Base-by-base conservation (phyloP, 1,139 yeast genomes). In the Kazachstania sp. region DNA sequence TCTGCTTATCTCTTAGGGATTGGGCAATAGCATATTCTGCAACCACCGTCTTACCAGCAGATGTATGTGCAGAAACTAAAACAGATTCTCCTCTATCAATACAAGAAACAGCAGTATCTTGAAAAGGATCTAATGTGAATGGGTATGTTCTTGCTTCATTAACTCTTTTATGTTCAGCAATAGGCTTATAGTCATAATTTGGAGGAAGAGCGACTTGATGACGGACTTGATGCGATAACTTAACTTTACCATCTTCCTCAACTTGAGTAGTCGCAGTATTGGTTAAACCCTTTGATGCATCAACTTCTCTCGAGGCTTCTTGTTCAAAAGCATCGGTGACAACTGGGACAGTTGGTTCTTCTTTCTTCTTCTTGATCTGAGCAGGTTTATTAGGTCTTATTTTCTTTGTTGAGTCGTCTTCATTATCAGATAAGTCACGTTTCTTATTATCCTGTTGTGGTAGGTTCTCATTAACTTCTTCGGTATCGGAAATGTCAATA, bases 1-100 rank as follows among this genome's bases (percentile, higher is more conserved):
- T 80, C 63, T 92, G 96, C 69, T 87, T 88, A 48, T 86, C 88
- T 58, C 88, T 72, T 53, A 87, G 71, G 13, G 96, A 86, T 71
- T 88, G 95, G 1, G 98, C 97, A 70, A 92, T 92, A 39, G 98
- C 97, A 61, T 92, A 94, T 64, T 92, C 99, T 0, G 99, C 99
- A 45, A 92, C 98, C 41, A 94, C 99, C 0, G 99, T 92, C 64
- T 92, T 92, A 71, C 99, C 99, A 7, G 98, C 98, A 31, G 97
- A 90, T 0, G 98, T 90, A 63, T 92, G 99, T 0, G 99, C 99
- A 23, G 97, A 90, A 2, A 92, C 97, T 58, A 92, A 75, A 9
- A 92, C 99, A n/a, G 95, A 84, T 65, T 92, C 97, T 53, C 85
- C 81, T 60, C 96, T 78, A 64, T 92, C 97, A 52, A 92, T 84